Base-by-base conservation (phyloP, 192 early-diverging fungal species). In the Phycomyces blakesleeanus region DNA sequence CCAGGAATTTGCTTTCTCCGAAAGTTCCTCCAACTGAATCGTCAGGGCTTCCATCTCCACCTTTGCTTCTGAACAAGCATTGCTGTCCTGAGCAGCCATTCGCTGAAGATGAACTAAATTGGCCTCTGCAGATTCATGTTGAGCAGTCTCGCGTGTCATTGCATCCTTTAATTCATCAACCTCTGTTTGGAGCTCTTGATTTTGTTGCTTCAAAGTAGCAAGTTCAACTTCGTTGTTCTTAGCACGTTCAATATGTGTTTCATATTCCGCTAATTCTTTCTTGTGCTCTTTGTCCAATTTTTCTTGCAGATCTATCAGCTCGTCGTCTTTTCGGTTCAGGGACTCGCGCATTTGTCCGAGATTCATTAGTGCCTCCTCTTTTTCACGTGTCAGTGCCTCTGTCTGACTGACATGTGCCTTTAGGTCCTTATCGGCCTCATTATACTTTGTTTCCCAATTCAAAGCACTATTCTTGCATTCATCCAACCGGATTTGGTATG, bases 321-420 rank as follows among this genome's bases (percentile, higher is more conserved):
- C 49, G 16, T 58, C 38, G 4, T 59, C 47, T 16, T 59, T 59
- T 27, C 25, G 21, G n/a, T n/a, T 59, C 24, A 64, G n/a, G 0
- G 39, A 56, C 5, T 64, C 39, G 9, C 29, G 53, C 7, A 20
- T 56, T 56, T 20, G 15, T 39, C 34, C 16, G 29, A 37, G 55
- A 56, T 24, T 34, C 29, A 20, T 25, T 15, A 22, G n/a, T 27
- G 58, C 25, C 9, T 52, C 18, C 51, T 52, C 25, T 0, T 24
- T 52, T 20, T 18, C 20, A 24, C 25, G 51, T 10, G 20, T 22
- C 51, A 52, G 25, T 52, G 1, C 18, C 11, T 52, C 25, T 15
- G 21, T 52, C 51, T 52, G 20, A 24, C 21, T 52, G 18, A 52
- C 51, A 52, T 52, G 51, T 24, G 51, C 21, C 11, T 52, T 25